A percentile compares a stretch with the other conserved stretches of the same genome.
These are phyloP conservation scores for Lachancea waltii DNA, from an alignment of 805 yeast genomes.

Conservation along the genomic window DNA sequence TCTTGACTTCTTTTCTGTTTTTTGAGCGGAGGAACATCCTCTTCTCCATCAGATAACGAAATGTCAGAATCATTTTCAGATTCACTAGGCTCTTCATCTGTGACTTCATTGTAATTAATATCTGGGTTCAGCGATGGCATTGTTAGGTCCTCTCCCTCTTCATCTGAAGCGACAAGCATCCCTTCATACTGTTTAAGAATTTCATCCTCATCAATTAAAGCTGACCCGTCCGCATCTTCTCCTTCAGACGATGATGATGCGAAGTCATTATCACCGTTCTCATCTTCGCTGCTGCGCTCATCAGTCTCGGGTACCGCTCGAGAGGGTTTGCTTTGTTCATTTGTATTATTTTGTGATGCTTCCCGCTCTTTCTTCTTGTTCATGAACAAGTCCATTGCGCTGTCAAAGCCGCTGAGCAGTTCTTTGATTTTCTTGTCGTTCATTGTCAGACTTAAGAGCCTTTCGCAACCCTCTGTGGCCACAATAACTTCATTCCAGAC, in stretches of 20 bases:
- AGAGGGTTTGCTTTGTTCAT: slow-evolving; percentile 14
- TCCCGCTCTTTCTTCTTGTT: slow-evolving; percentile 24
- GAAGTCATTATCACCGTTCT: slow-evolving; percentile 15
- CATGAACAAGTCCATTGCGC: slow-evolving; percentile 34
- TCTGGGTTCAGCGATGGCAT: slow-evolving; percentile 21
- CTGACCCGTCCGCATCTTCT: slow-evolving; percentile 6
- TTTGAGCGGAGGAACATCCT: slow-evolving; percentile 26
- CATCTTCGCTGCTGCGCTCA: neutral
- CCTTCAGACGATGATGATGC: slow-evolving; percentile 7
- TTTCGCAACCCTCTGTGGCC: slow-evolving; percentile 21
- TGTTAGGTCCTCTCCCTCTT: slow-evolving; percentile 35
- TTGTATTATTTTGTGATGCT: slow-evolving; percentile 18
- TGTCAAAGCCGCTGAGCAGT: slow-evolving; percentile 35
- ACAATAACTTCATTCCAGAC: slow-evolving; percentile 34
- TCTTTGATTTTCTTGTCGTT: slow-evolving; percentile 44
- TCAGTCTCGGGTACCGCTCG: neutral
- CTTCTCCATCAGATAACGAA: slow-evolving; percentile 30
- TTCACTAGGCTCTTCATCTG: slow-evolving; percentile 57
- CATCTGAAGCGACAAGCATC: slow-evolving; percentile 36
- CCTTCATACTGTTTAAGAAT: slow-evolving; percentile 33
- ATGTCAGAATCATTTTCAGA: slow-evolving; percentile 12
- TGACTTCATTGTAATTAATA: slow-evolving; percentile 45
- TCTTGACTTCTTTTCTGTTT: slow-evolving; percentile 12
- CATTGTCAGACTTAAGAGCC: slow-evolving; percentile 38
- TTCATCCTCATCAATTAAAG: slow-evolving; percentile 21